Base-by-base conservation (phyloP, 768 basidiomycete genomes). In the Pleurotus pulmonarius region DNA sequence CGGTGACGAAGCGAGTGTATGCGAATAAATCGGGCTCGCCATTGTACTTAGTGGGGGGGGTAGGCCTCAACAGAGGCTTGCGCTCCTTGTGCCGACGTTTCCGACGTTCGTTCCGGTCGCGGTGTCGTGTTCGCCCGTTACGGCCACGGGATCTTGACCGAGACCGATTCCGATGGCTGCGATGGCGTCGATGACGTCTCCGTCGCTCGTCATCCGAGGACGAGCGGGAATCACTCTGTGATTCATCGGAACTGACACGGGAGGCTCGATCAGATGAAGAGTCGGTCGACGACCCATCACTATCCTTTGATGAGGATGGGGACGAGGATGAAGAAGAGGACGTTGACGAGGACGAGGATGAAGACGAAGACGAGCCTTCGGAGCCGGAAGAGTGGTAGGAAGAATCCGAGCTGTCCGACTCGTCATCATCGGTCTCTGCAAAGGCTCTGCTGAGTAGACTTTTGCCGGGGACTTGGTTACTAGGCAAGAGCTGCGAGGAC, bases 1-100 rank as follows among this genome's bases (percentile, higher is more conserved):
- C 61, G 1, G 60, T 65, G 5, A 73, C 58, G 38, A 73, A 71
- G 0, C 61, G 46, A 48, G 68, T 64, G 40, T 66, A 71, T 0
- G 49, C 45, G 4, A 60, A 44, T 0, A 63, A 48, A 53, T 65
- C 61, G 1, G 62, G 49, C 4, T 54, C 16, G 4, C 71, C 71
- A 54, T 67, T 61, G 58, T 70, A 73, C 3, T 51, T 41, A 3
- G 57, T 56, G 0, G 68, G 70, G 0, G 64, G 55, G 0, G 66
- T 64, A 0, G 64, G 68, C 43, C 65, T 65, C n/a, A 70, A 37
- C 12, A 60, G 15, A 6, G 40, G 40, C 38, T 52, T 49, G 4
- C 22, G 22, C 4, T 20, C 37, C 39, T 56, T 48, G 4, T 55
- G 7, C 18, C 26, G 15, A 5, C 26, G 48, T 3, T n/a, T 13